A percentile compares a stretch with the other conserved stretches of the same genome.
Evolutionary conservation across 1,284 basidiomycete species (phyloP).

Genomic region (Rhizoctonia solani): DNA sequence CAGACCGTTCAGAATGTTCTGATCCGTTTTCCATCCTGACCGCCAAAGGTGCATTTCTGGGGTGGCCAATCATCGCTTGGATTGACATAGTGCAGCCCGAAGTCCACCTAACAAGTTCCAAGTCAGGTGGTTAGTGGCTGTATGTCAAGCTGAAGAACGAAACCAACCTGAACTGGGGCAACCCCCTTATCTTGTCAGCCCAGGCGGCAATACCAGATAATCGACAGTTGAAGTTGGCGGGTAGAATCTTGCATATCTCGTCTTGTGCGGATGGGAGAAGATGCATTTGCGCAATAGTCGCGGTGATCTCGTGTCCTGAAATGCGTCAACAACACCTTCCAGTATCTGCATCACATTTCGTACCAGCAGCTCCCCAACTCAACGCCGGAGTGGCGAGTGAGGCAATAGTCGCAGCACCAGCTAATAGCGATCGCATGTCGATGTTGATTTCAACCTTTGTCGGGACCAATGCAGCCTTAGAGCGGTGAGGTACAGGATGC

Average conservation of each 20-base stretch:
- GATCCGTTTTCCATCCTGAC: slow-evolving; percentile 70
- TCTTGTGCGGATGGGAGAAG: slow-evolving; percentile 74
- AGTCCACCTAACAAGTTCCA: slow-evolving; percentile 53
- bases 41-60: slow-evolving; percentile 74
- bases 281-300: slow-evolving; percentile 91
- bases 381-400: slow-evolving; percentile 38
- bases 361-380: slow-evolving; percentile 55
- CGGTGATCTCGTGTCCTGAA: slow-evolving; percentile 83
- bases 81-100: slow-evolving; percentile 76
- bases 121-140: slow-evolving; percentile 41
- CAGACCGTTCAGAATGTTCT: slow-evolving; percentile 76
- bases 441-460: neutral
- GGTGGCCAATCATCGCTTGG: slow-evolving; percentile 77
- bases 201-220: slow-evolving; percentile 82
- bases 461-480: neutral
- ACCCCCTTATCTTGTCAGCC: slow-evolving; percentile 73
- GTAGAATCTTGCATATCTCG: slow-evolving; percentile 68
- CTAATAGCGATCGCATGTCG: neutral
- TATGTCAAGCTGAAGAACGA: slow-evolving; percentile 30
- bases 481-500: neutral
- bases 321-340: neutral
- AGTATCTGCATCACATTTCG: slow-evolving; percentile 27
- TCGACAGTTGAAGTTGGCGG: slow-evolving; percentile 64
- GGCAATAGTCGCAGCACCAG: neutral
- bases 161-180: slow-evolving; percentile 50